Evolutionary conservation across 2,329 filamentous ascomycete genomes (phyloP).

Genomic region (Proliferodiscus dingleyae): DNA sequence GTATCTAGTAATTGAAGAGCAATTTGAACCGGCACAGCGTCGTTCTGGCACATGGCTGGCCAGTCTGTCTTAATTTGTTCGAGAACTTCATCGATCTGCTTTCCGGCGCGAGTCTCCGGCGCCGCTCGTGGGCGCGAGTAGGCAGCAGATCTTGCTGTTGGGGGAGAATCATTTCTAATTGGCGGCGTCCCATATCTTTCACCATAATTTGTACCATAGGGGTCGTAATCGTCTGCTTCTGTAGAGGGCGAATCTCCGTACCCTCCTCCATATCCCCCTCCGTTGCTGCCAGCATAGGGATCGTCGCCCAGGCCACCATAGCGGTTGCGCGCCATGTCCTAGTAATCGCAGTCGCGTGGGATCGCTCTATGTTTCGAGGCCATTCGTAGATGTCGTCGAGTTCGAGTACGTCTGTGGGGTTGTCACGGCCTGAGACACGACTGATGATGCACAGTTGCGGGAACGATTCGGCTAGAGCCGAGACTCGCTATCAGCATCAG

Average conservation of each 20-base stretch:
- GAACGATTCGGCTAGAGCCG: conserved; percentile 1
- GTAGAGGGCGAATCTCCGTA: conserved; percentile 20
- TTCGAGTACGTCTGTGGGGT: conserved; percentile 1
- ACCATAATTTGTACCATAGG: conserved; percentile 26
- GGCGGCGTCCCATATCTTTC: conserved; percentile 27
- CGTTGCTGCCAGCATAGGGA: conserved; percentile 21
- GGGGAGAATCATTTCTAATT: conserved; percentile 16
- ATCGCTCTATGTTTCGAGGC: conserved; percentile 13
- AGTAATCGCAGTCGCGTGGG: conserved; percentile 19
- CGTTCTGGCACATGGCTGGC: conserved; percentile 83
- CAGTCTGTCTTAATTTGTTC: conserved; percentile 83
- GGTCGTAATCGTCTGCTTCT: conserved; percentile 29
- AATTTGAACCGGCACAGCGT: conserved; percentile 89
- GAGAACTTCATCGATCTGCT: conserved; percentile 48
- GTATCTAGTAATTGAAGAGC: conserved; percentile 92
- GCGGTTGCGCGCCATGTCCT: conserved; percentile 29
- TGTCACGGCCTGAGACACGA: conserved; percentile 5
- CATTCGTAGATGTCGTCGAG: conserved; percentile 15
- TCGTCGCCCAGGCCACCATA: conserved; percentile 29
- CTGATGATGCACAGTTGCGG: neutral
- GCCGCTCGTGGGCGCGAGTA: conserved; percentile 18
- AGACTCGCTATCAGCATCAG: neutral
- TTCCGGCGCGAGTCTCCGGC: conserved; percentile 28
- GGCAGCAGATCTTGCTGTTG: conserved; percentile 12
- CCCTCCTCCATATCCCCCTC: conserved; percentile 17